A percentile compares a stretch with the other conserved stretches of the same genome.
These are phyloP conservation scores for Hydnum rufescens DNA, from an alignment of 768 basidiomycete genomes.

Conservation along the genomic window DNA sequence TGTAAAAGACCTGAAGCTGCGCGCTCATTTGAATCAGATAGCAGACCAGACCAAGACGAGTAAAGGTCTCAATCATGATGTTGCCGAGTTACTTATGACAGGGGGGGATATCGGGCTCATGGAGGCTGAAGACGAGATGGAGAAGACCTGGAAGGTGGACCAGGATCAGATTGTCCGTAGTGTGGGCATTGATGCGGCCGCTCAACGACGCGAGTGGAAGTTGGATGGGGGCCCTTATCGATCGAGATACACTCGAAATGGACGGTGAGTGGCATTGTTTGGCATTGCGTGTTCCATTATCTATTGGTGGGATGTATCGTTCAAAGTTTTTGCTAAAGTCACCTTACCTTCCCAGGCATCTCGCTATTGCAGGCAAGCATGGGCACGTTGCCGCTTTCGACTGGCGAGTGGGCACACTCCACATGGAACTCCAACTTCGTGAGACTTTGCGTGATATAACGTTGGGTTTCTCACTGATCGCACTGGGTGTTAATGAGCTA, in stretches of 20 bases:
- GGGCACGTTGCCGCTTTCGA: slow-evolving; percentile 91
- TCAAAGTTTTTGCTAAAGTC: not conserved
- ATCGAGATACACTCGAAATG: slow-evolving; percentile 75
- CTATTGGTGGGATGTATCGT: not conserved
- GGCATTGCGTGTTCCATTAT: not conserved
- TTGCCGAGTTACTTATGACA: slow-evolving; percentile 43
- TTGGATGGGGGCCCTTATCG: slow-evolving; percentile 76
- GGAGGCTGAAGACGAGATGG: slow-evolving; percentile 58
- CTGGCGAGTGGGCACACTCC: slow-evolving; percentile 71
- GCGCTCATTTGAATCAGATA: not conserved
- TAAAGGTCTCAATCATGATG: slow-evolving; percentile 39
- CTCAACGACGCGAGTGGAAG: slow-evolving; percentile 55
- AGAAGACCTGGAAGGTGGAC: slow-evolving; percentile 72
- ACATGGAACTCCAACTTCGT: slow-evolving; percentile 70
- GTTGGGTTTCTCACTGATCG: slow-evolving; percentile 22
- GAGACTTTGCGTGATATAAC: slow-evolving; percentile 89
- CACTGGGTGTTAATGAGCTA: slow-evolving; percentile 3
- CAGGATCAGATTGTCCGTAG: slow-evolving; percentile 55
- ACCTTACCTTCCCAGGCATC: slow-evolving; percentile 35
- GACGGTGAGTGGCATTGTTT: slow-evolving; percentile 34
- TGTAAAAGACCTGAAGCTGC: slow-evolving; percentile 4
- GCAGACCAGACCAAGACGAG: slow-evolving; percentile 10
- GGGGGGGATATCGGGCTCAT: slow-evolving; percentile 49
- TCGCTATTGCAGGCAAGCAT: slow-evolving; percentile 62
- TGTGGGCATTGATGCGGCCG: slow-evolving; percentile 55